Conservation (phyloP, 2,329 filamentous ascomycete genomes). For the Colletotrichum eremochloae region DNA sequence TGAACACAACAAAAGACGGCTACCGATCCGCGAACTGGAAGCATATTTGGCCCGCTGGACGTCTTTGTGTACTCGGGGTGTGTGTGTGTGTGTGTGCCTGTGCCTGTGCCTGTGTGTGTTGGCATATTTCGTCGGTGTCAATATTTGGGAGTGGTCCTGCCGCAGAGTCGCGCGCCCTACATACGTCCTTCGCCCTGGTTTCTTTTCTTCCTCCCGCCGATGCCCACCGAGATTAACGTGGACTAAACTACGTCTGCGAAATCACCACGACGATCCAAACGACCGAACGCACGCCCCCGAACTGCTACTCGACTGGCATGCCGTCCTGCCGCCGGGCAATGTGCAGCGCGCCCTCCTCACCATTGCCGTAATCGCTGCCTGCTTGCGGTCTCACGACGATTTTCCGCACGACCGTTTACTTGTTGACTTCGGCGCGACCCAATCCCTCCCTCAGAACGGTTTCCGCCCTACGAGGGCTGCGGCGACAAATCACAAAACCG, state of each 20-base stretch:
- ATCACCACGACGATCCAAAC: background rate
- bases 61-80: slow-evolving; percentile 5
- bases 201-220: slow-evolving; percentile 20
- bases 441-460: background rate
- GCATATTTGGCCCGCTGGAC: background rate
- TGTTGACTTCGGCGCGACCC: background rate
- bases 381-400: slow-evolving; percentile 3
- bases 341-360: slow-evolving; percentile 29
- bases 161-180: slow-evolving; percentile 14
- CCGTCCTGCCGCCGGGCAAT: slow-evolving; percentile 39
- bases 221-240: slow-evolving; percentile 13
- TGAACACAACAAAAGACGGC: background rate
- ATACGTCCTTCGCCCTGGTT: slow-evolving; percentile 20
- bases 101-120: background rate
- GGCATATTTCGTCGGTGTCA: slow-evolving; percentile 12
- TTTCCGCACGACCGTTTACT: background rate
- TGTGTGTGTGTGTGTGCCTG: background rate
- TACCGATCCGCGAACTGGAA: slow-evolving; percentile 5
- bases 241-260: slow-evolving; percentile 2
- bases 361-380: slow-evolving; percentile 26
- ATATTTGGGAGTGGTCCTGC: slow-evolving; percentile 17
- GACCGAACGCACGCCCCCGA: slow-evolving; percentile 5
- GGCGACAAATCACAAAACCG: background rate
- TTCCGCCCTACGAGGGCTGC: slow-evolving; percentile 19
- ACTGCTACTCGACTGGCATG: slow-evolving; percentile 32